Percentiles rank a stretch among this genome's conserved stretches.
These are phyloP conservation scores for Trichoderma asperellum DNA, from an alignment of 2,329 filamentous ascomycete species.

Conservation along the genomic window DNA sequence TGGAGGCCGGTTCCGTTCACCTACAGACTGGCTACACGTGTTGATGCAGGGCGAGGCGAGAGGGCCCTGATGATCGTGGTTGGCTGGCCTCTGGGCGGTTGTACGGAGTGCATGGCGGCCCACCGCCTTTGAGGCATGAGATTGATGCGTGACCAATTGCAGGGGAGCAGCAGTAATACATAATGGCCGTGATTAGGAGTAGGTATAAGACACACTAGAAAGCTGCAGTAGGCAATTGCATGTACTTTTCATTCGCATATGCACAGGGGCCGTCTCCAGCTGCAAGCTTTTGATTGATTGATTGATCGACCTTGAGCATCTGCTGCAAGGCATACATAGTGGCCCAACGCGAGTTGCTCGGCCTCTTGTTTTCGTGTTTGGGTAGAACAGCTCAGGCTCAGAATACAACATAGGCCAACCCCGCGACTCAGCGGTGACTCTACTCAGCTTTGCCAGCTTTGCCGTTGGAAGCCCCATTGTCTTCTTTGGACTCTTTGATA, in stretches of 20 bases:
- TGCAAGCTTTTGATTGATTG: background rate
- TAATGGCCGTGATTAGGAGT: background rate
- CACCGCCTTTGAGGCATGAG: slow-evolving; percentile 17
- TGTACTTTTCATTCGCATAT: background rate
- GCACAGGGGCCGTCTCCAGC: background rate
- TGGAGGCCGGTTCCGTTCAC: slow-evolving; percentile 12
- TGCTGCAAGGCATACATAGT: background rate
- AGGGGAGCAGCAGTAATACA: background rate
- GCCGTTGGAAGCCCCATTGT: background rate
- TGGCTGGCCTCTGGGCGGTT: slow-evolving; percentile 2
- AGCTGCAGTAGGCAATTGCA: background rate
- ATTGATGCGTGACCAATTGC: slow-evolving; percentile 15
- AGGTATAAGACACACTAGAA: background rate
- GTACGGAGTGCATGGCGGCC: slow-evolving; percentile 4
- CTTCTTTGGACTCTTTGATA: background rate
- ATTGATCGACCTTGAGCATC: background rate
- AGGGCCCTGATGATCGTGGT: slow-evolving; percentile 1
- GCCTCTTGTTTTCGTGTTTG: background rate
- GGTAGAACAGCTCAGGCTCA: background rate
- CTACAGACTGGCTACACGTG: slow-evolving; percentile 24
- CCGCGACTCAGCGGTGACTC: background rate
- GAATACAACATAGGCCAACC: background rate
- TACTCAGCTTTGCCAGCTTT: background rate
- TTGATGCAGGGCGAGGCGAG: slow-evolving; percentile 23
- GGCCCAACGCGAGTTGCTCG: background rate